Evolutionary conservation across 2,329 filamentous ascomycete species (phyloP).

Genomic region (Aspergillus ochraceus): DNA sequence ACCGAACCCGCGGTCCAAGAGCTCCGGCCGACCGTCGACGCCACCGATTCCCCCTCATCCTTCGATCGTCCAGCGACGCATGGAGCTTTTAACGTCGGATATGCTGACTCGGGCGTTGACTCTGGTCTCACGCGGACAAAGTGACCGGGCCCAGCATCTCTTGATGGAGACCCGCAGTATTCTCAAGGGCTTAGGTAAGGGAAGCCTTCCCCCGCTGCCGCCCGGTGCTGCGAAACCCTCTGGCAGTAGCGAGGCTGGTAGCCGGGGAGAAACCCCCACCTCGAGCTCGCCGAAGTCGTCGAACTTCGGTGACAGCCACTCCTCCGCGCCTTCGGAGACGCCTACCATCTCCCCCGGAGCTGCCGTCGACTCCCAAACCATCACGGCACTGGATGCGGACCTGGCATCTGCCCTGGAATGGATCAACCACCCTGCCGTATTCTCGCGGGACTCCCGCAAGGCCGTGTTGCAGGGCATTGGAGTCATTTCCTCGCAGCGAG

Average conservation of each 20-base stretch:
- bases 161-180: slow-evolving; percentile 93
- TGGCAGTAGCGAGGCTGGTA: slow-evolving; percentile 43
- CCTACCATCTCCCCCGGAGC: slow-evolving; percentile 56
- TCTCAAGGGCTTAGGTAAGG: slow-evolving; percentile 92
- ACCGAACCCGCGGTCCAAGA: slow-evolving; percentile 63
- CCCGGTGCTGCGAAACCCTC: slow-evolving; percentile 47
- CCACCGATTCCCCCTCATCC: slow-evolving; percentile 94
- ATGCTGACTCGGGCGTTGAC: slow-evolving; percentile 94
- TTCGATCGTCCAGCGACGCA: slow-evolving; percentile 89
- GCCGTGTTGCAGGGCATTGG: slow-evolving; percentile 95
- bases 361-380: slow-evolving; percentile 80
- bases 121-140: slow-evolving; percentile 84
- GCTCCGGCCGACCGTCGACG: slow-evolving; percentile 52
- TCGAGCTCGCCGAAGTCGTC: slow-evolving; percentile 41
- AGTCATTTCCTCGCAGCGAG: slow-evolving; percentile 91
- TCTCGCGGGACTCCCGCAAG: slow-evolving; percentile 90
- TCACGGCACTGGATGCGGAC: slow-evolving; percentile 85
- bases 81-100: slow-evolving; percentile 96
- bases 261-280: slow-evolving; percentile 38
- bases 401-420: slow-evolving; percentile 89
- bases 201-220: slow-evolving; percentile 85
- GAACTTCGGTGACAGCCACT: slow-evolving; percentile 33
- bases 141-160: slow-evolving; percentile 89
- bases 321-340: slow-evolving; percentile 39
- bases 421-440: slow-evolving; percentile 96